Evolutionary conservation across 345 rosid genomes (phyloP).

Genomic region (Eucalyptus coolabah): DNA sequence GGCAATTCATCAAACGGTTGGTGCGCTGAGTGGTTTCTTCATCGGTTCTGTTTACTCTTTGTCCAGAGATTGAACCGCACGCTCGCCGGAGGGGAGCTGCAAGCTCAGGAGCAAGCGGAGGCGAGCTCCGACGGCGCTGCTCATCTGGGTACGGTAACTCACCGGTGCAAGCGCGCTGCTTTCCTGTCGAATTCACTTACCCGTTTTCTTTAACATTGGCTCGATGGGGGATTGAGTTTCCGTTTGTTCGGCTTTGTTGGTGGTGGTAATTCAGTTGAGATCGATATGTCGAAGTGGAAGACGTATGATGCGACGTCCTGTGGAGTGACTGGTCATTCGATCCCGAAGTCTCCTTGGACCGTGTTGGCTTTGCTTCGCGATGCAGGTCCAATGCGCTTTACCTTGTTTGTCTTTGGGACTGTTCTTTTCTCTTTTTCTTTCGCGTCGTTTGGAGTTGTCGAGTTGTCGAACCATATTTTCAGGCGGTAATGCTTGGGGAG

Average conservation of each 20-base stretch:
- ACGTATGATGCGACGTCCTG: slow-evolving; percentile 24
- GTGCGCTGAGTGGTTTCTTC: background rate
- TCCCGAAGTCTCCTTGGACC: slow-evolving; percentile 35
- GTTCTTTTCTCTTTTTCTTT: background rate
- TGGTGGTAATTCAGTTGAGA: slow-evolving; percentile 1
- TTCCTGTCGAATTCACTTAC: background rate
- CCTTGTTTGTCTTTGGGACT: background rate
- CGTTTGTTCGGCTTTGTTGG: background rate
- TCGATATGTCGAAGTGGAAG: slow-evolving; percentile 54
- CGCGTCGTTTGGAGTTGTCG: background rate
- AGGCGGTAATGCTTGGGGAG: background rate
- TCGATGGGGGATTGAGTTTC: background rate
- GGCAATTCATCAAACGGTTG: slow-evolving; percentile 1
- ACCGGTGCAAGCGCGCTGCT: background rate
- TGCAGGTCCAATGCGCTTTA: slow-evolving; percentile 21
- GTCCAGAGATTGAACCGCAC: slow-evolving; percentile 26
- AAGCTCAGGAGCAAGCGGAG: background rate
- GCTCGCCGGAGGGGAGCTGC: background rate
- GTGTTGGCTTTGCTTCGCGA: slow-evolving; percentile 42
- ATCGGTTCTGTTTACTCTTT: background rate
- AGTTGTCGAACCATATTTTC: background rate
- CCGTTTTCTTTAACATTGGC: background rate
- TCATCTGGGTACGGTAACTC: background rate
- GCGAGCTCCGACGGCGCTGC: background rate
- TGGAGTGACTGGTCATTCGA: slow-evolving; percentile 34